phyloP scores from a whole-genome alignment of 1,139 yeast genomes.

The Saccharomyces hybrid region DNA sequence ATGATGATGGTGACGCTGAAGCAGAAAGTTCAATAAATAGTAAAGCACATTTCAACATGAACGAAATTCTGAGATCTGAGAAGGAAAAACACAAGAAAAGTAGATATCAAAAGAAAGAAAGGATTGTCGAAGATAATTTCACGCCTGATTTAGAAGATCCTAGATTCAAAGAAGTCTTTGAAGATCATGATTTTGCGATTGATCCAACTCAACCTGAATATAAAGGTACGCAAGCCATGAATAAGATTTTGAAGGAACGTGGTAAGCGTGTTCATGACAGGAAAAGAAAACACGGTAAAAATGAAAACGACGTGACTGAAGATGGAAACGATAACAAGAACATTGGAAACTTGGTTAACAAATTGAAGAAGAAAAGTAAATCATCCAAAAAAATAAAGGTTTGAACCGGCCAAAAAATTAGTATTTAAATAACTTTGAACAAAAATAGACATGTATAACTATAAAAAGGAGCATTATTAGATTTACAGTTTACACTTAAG shows the following conservation, averaged over 20 bases:
- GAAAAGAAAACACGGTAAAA: constrained; percentile 7
- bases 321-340: constrained; percentile 4
- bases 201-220: constrained; percentile 85
- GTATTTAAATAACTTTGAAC: neutral
- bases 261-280: constrained; percentile 42
- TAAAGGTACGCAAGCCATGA: constrained; percentile 83
- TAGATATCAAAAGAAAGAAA: constrained; percentile 47
- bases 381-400: constrained; percentile 7
- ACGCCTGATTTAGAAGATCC: constrained; percentile 67
- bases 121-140: constrained; percentile 53
- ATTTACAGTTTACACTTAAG: neutral
- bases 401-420: neutral
- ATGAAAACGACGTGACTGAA: constrained; percentile 6
- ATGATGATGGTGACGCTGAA: constrained; percentile 53
- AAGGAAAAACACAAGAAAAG: constrained; percentile 46
- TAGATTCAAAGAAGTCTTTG: constrained; percentile 82
- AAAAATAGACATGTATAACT: neutral
- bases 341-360: constrained; percentile 23
- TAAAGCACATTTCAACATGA: constrained; percentile 66
- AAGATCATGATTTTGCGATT: constrained; percentile 84
- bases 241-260: constrained; percentile 67
- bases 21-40: constrained; percentile 35
- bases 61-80: constrained; percentile 65
- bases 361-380: constrained; percentile 22
- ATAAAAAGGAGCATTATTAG: neutral